A percentile compares a stretch with the other conserved stretches of the same genome.
Evolutionary conservation across 2,329 filamentous ascomycete genomes (phyloP).

Genomic region (Penicillium sp.): DNA sequence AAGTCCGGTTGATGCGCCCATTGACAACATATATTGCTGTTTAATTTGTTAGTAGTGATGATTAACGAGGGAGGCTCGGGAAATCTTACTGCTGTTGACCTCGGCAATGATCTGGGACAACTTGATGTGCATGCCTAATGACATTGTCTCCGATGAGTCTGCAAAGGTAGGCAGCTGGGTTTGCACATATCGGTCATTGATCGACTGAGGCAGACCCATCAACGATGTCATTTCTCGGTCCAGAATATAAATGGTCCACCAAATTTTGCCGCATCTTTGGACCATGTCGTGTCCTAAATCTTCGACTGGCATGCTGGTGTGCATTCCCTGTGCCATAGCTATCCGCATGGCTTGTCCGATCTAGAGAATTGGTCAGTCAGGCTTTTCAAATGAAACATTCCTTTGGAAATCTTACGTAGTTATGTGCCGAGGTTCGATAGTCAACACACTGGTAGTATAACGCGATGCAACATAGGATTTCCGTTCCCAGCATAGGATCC

Average conservation of each 20-base stretch:
- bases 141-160: slow-evolving; percentile 39
- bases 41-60: neutral
- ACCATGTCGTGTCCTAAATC: slow-evolving; percentile 47
- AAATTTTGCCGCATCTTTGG: slow-evolving; percentile 51
- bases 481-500: slow-evolving; percentile 48
- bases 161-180: slow-evolving; percentile 47
- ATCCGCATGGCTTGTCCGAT: slow-evolving; percentile 57
- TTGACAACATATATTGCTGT: slow-evolving; percentile 45
- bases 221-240: slow-evolving; percentile 55
- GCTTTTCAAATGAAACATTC: slow-evolving; percentile 44
- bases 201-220: slow-evolving; percentile 52
- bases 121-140: slow-evolving; percentile 48
- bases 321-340: slow-evolving; percentile 52
- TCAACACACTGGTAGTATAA: slow-evolving; percentile 54
- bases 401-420: slow-evolving; percentile 45
- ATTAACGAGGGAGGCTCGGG: rapidly evolving
- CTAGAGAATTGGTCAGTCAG: slow-evolving; percentile 42
- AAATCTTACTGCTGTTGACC: slow-evolving; percentile 45
- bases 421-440: slow-evolving; percentile 50
- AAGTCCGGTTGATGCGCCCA: slow-evolving; percentile 36
- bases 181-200: slow-evolving; percentile 53
- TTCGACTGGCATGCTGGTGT: slow-evolving; percentile 51
- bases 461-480: slow-evolving; percentile 50
- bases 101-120: slow-evolving; percentile 46
- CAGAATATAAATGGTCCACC: slow-evolving; percentile 57